Evolutionary conservation across 768 basidiomycete species (phyloP), one percentile per base, ranked within the genome.

Genomic region (Stropharia rugosoannulata): DNA sequence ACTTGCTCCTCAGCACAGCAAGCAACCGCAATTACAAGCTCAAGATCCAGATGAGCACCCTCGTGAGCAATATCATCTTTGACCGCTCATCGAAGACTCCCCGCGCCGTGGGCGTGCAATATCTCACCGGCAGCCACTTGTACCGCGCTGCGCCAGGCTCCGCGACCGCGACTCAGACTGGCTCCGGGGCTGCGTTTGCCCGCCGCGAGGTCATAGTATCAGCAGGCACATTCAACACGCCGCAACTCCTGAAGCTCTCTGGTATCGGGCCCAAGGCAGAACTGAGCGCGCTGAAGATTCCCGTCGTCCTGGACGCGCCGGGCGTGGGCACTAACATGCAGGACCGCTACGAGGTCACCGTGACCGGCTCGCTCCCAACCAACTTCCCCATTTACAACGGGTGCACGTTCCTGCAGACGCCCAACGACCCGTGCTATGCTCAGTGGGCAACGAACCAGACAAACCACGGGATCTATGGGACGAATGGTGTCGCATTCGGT

Each of bases 321-420:
- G 49, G 37, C 5, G 49, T 51, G 12, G 49, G 49, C 16, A 51
- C 49, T 19, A 51, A 51, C 37, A 51, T 51, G 49, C 49, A 51
- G 18, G 49, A 51, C 16, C 16, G 49, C 13, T 51, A 51, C 38
- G 49, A 51, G 29, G 49, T 51, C 10, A 22, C 37, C 18, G 49
- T 51, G 7, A 27, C 27, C 22, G 49, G 37, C 12, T 19, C 37
- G 11, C 37, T 39, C 12, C 9, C 19, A 19, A 51, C 38, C 22
- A 39, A 40, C 39, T 51, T 51, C 49, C 19, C 49, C 39, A 25
- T 51, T 37, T 51, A 39, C 37, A n/a, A 51, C 12, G 38, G 18
- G 19, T 51, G 49, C 49, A 51, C 49, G n/a, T 51, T 51, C 49
- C 38, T 40, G 22, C 37, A 51, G 37, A 51, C 49, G 12, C 27